Evolutionary conservation across 345 rosid genomes (phyloP).

Genomic region (Rhizophora mangle): DNA sequence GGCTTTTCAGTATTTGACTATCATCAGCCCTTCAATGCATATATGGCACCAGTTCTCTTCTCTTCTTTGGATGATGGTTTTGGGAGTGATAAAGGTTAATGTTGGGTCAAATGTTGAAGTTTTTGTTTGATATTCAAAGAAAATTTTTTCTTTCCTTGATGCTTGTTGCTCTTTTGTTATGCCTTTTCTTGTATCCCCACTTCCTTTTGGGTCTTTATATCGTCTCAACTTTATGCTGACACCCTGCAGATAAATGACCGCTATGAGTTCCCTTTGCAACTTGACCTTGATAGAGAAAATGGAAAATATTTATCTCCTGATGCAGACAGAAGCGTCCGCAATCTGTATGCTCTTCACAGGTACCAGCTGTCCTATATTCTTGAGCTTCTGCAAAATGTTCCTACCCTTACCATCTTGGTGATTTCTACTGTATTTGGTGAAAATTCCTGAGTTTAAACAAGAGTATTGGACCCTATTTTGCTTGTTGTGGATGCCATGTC

Average conservation of each 20-base stretch:
- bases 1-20: no score
- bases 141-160: neutral
- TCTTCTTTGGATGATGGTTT: no score
- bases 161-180: neutral
- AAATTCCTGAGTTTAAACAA: neutral
- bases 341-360: conserved; percentile 73
- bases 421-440: neutral
- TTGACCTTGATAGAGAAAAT: conserved; percentile 33
- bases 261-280: conserved; percentile 38
- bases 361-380: conserved; percentile 20
- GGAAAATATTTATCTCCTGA: conserved; percentile 39
- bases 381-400: neutral
- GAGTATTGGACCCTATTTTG: neutral
- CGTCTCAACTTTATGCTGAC: neutral
- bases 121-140: no score
- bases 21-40: no score
- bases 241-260: conserved; percentile 33
- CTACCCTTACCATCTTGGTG: neutral
- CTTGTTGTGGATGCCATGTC: neutral
- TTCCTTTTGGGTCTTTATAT: neutral
- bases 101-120: no score
- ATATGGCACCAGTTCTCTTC: no score
- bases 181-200: neutral
- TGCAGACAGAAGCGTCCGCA: conserved; percentile 33
- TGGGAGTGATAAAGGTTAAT: no score